These are phyloP conservation scores for Adansonia grandidieri DNA, from an alignment of 441 rosid species.

Conservation along the genomic window DNA sequence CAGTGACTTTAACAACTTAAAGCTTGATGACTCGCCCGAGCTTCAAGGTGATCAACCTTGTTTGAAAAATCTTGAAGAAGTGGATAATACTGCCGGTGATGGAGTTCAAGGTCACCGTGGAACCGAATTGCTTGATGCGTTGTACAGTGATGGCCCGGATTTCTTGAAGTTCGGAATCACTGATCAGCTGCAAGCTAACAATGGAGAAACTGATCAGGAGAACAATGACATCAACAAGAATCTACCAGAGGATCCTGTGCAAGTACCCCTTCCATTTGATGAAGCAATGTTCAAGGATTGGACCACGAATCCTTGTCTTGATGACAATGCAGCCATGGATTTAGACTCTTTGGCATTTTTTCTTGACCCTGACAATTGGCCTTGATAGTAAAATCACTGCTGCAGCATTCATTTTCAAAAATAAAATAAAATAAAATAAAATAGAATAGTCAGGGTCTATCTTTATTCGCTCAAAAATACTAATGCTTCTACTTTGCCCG, in stretches of 20 bases:
- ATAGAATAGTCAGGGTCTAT: too few species aligned
- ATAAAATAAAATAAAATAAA: too few species aligned
- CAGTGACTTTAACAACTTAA: neutral
- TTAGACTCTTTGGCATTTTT: slow-evolving; percentile 40
- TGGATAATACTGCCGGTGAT: neutral
- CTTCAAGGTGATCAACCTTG: slow-evolving; percentile 6
- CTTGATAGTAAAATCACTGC: slow-evolving; percentile 8
- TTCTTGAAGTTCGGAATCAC: slow-evolving; percentile 16
- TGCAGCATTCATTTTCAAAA: too few species aligned
- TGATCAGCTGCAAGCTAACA: slow-evolving; percentile 1
- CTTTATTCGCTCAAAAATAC: too few species aligned
- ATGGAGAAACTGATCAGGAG: neutral
- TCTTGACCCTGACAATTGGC: slow-evolving; percentile 46
- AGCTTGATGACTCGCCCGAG: neutral
- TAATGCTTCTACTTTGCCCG: too few species aligned
- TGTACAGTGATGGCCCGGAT: neutral
- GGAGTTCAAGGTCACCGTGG: neutral
- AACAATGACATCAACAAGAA: neutral
- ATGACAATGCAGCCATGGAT: slow-evolving; percentile 32
- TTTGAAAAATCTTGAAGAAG: slow-evolving; percentile 1
- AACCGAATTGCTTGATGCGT: neutral
- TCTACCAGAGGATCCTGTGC: neutral
- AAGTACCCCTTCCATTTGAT: neutral
- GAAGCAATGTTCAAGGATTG: slow-evolving; percentile 29
- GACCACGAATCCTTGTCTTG: slow-evolving; percentile 23